These are phyloP conservation scores for Fusarium chaquense DNA, from an alignment of 2,329 filamentous ascomycete species.

Conservation along the genomic window DNA sequence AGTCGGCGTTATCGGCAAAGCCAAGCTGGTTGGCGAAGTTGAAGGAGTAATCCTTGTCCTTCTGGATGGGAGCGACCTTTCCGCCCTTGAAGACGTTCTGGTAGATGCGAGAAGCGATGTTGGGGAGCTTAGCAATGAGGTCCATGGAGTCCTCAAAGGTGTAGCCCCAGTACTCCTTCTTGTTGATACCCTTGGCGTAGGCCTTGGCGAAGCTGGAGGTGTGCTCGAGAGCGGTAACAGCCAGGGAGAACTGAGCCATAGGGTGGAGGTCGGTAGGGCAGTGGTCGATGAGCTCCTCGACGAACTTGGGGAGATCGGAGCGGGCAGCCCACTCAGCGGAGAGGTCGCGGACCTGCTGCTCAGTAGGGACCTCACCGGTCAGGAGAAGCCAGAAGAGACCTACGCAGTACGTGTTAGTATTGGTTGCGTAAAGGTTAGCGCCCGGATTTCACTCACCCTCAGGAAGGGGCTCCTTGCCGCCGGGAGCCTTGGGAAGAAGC, in stretches of 20 bases:
- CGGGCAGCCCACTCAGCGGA: constrained; percentile 99
- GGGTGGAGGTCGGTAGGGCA: constrained; percentile 99
- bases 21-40: constrained; percentile 99
- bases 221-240: constrained; percentile 97
- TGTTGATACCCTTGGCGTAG: constrained; percentile 98
- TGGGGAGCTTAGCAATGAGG: constrained; percentile 98
- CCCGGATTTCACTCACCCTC: constrained; percentile 72
- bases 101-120: constrained; percentile 98
- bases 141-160: constrained; percentile 99
- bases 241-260: constrained; percentile 99
- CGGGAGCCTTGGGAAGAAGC: constrained; percentile 95
- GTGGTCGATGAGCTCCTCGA: constrained; percentile 99
- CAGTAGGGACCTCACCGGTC: constrained; percentile 95
- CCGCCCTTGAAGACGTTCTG: constrained; percentile 99
- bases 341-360: constrained; percentile 98
- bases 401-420: constrained; percentile 50
- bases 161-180: constrained; percentile 99
- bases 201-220: constrained; percentile 98
- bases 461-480: constrained; percentile 95
- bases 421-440: not conserved
- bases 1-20: constrained; percentile 94
- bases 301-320: constrained; percentile 95
- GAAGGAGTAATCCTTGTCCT: constrained; percentile 99
- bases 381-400: constrained; percentile 99
- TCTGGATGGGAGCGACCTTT: constrained; percentile 95